Base-by-base conservation (phyloP, 2,329 filamentous ascomycete genomes). In the Ascochyta pisi region DNA sequence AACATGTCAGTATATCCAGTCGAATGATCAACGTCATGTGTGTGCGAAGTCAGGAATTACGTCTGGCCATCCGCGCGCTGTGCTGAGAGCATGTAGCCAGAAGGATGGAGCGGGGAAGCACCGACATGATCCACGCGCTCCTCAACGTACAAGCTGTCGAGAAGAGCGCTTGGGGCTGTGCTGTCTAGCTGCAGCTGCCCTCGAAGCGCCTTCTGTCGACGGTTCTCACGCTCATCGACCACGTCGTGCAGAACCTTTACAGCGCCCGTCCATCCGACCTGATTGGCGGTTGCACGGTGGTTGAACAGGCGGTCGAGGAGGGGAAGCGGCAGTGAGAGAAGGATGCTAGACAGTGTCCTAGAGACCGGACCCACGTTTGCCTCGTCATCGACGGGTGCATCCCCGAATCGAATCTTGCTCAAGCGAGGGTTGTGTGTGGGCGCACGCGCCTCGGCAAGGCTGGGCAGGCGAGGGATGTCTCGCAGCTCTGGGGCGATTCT, bases 401-500 rank as follows among this genome's bases (percentile, higher is more conserved):
- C 88, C n/a, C 89, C 89, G 66, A 92, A 92, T 57, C 86, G 85
- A 48, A 92, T 90, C 58, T 81, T 83, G 58, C 82, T 84, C 10
- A 89, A 77, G 24, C 86, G 83, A 35, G 82, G 81, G 46, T 85
- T 79, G 47, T 78, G 77, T 4, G 70, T 68, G 10, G 74, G 67
- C 6, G 74, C 64, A 23, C 73, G 71, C 54, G 72, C 65, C 19
- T 77, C 68, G n/a, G 67, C 53, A 16, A 77, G 44, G 22, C 61
- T 63, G 2, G 81, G 81, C 4, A 85, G 74, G 24, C 80, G 73
- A 10, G 82, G 81, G 43, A 79, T 76, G 24, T 83, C 79, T 19
- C 76, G 68, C 53, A 80, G 70, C 47, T 81, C 79, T 33, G 77
- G 75, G 7, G 76, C 82, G 48, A 76, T 73, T 4, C 77, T 74